Percentiles rank a stretch among this genome's conserved stretches.
phyloP scores from a whole-genome alignment of 148 eudicot genomes.

The Limonium bicolor region DNA sequence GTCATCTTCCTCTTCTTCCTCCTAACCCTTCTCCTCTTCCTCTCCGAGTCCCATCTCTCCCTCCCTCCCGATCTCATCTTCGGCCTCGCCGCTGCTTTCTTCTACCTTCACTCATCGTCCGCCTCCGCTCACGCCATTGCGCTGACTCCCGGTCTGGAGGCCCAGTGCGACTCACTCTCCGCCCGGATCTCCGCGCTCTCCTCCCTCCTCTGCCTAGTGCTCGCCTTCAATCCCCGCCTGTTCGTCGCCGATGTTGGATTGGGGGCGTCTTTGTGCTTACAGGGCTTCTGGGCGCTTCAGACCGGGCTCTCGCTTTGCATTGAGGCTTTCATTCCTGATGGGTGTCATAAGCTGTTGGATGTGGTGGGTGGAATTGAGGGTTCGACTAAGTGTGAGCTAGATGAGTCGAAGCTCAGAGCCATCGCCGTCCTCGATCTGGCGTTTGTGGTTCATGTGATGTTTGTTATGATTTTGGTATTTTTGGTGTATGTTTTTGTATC shows the following conservation, averaged over 20 bases:
- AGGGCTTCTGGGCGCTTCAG: conserved; percentile 73
- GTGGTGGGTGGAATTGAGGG: conserved; percentile 72
- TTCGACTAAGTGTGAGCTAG: conserved; percentile 73
- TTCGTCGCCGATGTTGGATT: conserved; percentile 48
- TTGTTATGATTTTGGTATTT: conserved; percentile 43
- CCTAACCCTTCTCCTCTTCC: conserved; percentile 30
- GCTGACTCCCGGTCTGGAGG: conserved; percentile 38
- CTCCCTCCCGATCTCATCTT: conserved; percentile 55
- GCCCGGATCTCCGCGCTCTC: conserved; percentile 38
- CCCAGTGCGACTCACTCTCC: conserved; percentile 37
- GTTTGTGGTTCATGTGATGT: conserved; percentile 45
- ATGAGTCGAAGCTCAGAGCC: conserved; percentile 63
- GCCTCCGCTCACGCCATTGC: conserved; percentile 24
- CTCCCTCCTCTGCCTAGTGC: conserved; percentile 24
- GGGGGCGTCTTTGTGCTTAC: conserved; percentile 35
- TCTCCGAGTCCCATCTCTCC: conserved; percentile 39
- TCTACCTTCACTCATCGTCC: conserved; percentile 31
- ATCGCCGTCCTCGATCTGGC: conserved; percentile 58
- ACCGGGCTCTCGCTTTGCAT: conserved; percentile 60
- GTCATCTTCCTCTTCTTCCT: conserved; percentile 51
- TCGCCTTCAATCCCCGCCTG: conserved; percentile 47
- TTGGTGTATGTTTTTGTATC: conserved; percentile 30
- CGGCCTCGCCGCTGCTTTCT: conserved; percentile 41
- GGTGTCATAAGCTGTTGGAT: conserved; percentile 69
- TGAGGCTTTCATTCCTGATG: conserved; percentile 78